phyloP scores from a whole-genome alignment of 352 stramenopile species.

The Phytopythium aichiense region DNA sequence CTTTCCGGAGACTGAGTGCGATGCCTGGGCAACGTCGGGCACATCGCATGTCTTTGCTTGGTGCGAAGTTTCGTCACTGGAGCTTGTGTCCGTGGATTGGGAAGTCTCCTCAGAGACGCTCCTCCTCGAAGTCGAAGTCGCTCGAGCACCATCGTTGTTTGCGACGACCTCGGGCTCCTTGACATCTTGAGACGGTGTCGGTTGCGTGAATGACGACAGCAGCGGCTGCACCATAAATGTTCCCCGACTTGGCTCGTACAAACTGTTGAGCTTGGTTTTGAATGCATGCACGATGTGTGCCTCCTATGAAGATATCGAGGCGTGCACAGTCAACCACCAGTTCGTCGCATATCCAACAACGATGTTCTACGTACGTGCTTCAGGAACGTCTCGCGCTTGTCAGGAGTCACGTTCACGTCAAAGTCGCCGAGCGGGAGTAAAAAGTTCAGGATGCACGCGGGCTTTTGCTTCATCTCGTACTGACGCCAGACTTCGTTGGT shows the following conservation, averaged over 20 bases:
- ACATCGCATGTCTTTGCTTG: not conserved
- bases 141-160: not conserved
- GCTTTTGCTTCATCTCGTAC: slow-evolving; percentile 91
- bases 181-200: slow-evolving; percentile 12
- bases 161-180: not conserved
- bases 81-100: not conserved
- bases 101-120: not conserved
- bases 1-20: not conserved
- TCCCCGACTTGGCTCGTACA: slow-evolving; percentile 60
- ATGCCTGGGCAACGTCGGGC: not conserved
- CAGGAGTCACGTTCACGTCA: slow-evolving; percentile 96
- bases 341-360: not conserved
- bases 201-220: slow-evolving; percentile 34
- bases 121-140: not conserved
- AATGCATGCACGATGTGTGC: slow-evolving; percentile 53
- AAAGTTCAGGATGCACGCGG: slow-evolving; percentile 92
- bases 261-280: slow-evolving; percentile 44
- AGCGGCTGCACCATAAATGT: slow-evolving; percentile 62
- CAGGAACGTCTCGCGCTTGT: slow-evolving; percentile 96
- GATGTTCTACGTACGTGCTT: slow-evolving; percentile 38
- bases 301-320: slow-evolving; percentile 25
- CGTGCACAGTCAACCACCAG: not conserved
- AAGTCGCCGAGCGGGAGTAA: slow-evolving; percentile 83
- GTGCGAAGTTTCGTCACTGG: not conserved
- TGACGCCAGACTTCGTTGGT: slow-evolving; percentile 92